phyloP scores from a whole-genome alignment of 2,329 filamentous ascomycete genomes.

The Karstenula rhodostoma region DNA sequence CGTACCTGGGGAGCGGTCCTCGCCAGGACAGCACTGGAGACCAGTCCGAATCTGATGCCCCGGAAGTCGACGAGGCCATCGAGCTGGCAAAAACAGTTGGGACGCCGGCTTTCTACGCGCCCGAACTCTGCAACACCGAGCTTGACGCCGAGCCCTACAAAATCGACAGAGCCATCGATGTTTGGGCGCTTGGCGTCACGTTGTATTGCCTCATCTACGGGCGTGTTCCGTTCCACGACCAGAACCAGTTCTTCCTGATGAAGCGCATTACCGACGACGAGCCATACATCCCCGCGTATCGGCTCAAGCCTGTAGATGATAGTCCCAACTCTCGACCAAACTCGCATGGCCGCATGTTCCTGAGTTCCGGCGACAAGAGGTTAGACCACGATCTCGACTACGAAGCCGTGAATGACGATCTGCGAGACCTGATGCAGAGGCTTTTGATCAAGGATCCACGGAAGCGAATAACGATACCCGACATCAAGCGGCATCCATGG shows the following conservation, averaged over 20 bases:
- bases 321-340: conserved; percentile 55
- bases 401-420: conserved; percentile 81
- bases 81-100: conserved; percentile 98
- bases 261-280: conserved; percentile 89
- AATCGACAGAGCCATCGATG: conserved; percentile 91
- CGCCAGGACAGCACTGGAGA: conserved; percentile 78
- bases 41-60: conserved; percentile 81
- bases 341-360: conserved; percentile 57
- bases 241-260: conserved; percentile 93
- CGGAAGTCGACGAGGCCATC: conserved; percentile 88
- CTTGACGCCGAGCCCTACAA: conserved; percentile 71
- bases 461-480: conserved; percentile 85
- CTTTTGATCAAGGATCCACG: conserved; percentile 90
- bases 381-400: conserved; percentile 82
- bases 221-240: conserved; percentile 89
- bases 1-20: conserved; percentile 90
- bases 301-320: conserved; percentile 75
- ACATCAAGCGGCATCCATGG: conserved; percentile 96
- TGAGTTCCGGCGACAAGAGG: conserved; percentile 70
- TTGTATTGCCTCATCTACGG: conserved; percentile 95
- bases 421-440: conserved; percentile 79
- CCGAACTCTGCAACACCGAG: conserved; percentile 92
- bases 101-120: conserved; percentile 96
- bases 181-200: conserved; percentile 96
- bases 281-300: conserved; percentile 84